Evolutionary conservation across 2,329 filamentous ascomycete species (phyloP), one percentile per base, ranked within the genome.

Genomic region (Myriosclerotinia duriaeana): DNA sequence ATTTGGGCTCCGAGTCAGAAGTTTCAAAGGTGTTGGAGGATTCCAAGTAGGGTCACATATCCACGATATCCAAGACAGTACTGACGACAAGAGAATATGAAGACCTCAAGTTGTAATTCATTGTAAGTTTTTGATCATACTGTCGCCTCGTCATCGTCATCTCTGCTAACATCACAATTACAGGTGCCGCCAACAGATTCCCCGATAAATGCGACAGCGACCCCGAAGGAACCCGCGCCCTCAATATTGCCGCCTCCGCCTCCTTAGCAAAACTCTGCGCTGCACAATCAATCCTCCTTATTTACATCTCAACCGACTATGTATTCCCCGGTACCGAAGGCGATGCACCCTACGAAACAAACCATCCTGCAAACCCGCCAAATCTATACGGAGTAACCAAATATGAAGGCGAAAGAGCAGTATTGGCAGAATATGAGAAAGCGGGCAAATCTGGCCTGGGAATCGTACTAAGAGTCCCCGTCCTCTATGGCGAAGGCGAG

Each of bases 291-390:
- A 84, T 86, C 64, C 77, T 92, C 60, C 80, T 92, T 42, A 85
- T 93, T 74, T 93, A 93, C 79, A 91, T 93, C 72, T 92, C 89
- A 11, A 93, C 90, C 58, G 90, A 93, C 78, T 93, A 93, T 74
- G 90, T 93, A 61, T 93, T 93, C 76, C 81, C 89, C 0, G 90
- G 90, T 20, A 82, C 79, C 48, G 84, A 83, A 1, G 92, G 93
- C n/a, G 89, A 96, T 65, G 93, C 93, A 6, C 93, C 93, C 0
- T 97, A 97, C 77, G 86, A 89, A 72, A 82, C 87, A 68, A 84
- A 87, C 1, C 74, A 79, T 12, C 85, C 91, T 0, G 81, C 81
- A 1, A 52, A 48, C 0, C 92, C 93, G 14, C 87, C 92, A 2
- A 97, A 97, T 74, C 78, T 93, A 68, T 97, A 93, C 74, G 87